A percentile compares a stretch with the other conserved stretches of the same genome.
Evolutionary conservation across 148 eudicot genomes (phyloP).

Genomic region (Vaccinium darrowii): DNA sequence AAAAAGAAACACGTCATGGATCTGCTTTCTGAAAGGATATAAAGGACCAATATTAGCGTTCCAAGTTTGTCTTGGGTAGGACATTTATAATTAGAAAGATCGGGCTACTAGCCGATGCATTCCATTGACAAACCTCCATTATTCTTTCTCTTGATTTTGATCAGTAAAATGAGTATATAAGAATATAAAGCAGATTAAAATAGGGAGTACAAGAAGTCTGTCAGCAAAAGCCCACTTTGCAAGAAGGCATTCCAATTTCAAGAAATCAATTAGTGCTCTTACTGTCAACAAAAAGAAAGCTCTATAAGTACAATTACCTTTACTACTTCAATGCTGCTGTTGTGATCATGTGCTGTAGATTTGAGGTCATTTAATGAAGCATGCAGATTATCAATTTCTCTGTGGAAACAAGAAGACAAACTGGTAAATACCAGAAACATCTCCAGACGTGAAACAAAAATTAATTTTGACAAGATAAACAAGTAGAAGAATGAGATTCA

Average conservation of each 20-base stretch:
- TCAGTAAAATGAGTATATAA: no score
- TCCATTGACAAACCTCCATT: not conserved
- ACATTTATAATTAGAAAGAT: not conserved
- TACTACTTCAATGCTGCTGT: slow-evolving; percentile 31
- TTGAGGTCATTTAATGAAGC: slow-evolving; percentile 35
- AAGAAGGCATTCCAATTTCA: not conserved
- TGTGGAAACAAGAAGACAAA: slow-evolving; percentile 27
- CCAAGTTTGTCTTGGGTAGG: not conserved
- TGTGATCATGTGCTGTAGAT: slow-evolving; percentile 26
- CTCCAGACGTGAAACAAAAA: not conserved
- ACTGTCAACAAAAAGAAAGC: not conserved
- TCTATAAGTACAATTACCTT: slow-evolving; percentile 41
- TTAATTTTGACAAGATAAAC: not conserved
- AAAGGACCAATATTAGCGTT: not conserved
- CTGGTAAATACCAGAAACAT: not conserved
- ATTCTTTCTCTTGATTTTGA: not conserved
- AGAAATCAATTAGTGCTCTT: not conserved
- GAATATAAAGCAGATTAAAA: no score
- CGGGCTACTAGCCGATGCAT: not conserved
- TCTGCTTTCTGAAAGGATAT: not conserved
- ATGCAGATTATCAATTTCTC: slow-evolving; percentile 62
- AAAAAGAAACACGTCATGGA: not conserved
- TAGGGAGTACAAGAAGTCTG: no score
- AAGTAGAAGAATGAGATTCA: not conserved
- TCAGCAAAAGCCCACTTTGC: no score